Evolutionary conservation across 1,284 basidiomycete genomes (phyloP).

Genomic region (Neonothopanus nambi): DNA sequence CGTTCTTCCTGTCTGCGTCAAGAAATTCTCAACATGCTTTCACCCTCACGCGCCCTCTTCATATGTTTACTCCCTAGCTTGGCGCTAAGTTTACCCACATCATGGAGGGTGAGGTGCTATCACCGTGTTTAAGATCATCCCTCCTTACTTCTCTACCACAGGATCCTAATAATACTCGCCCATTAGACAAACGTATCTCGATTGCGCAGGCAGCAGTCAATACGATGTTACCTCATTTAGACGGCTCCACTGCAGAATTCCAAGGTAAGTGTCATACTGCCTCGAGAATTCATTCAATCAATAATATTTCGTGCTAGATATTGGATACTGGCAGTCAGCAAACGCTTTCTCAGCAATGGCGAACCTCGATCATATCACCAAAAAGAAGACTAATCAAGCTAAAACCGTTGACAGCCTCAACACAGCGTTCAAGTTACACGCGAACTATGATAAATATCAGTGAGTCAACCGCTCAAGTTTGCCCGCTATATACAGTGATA

Average conservation of each 20-base stretch:
- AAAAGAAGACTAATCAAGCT: slow-evolving; percentile 35
- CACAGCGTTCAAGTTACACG: slow-evolving; percentile 36
- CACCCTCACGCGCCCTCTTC: too few species aligned
- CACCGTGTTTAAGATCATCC: too few species aligned
- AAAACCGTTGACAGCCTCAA: slow-evolving; percentile 41
- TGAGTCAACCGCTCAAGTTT: too few species aligned
- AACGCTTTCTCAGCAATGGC: slow-evolving; percentile 49
- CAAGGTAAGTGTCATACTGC: too few species aligned
- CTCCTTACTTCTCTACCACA: too few species aligned
- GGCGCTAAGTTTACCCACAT: too few species aligned
- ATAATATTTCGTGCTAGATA: slow-evolving; percentile 28
- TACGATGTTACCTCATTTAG: slow-evolving; percentile 37
- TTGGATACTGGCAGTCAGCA: slow-evolving; percentile 51
- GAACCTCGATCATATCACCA: slow-evolving; percentile 40
- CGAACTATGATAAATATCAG: slow-evolving; percentile 44
- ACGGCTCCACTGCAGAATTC: slow-evolving; percentile 37
- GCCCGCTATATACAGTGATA: too few species aligned
- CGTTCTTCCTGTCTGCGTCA: too few species aligned
- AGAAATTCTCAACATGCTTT: too few species aligned
- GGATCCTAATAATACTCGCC: slow-evolving; percentile 37
- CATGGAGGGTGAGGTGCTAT: too few species aligned
- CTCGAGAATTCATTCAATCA: slow-evolving; percentile 7
- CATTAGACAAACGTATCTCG: slow-evolving; percentile 36
- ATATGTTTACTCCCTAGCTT: too few species aligned
- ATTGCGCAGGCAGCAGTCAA: slow-evolving; percentile 44